These are phyloP conservation scores for Lentithecium fluviatile DNA, from an alignment of 495 filamentous ascomycete species.

Conservation along the genomic window DNA sequence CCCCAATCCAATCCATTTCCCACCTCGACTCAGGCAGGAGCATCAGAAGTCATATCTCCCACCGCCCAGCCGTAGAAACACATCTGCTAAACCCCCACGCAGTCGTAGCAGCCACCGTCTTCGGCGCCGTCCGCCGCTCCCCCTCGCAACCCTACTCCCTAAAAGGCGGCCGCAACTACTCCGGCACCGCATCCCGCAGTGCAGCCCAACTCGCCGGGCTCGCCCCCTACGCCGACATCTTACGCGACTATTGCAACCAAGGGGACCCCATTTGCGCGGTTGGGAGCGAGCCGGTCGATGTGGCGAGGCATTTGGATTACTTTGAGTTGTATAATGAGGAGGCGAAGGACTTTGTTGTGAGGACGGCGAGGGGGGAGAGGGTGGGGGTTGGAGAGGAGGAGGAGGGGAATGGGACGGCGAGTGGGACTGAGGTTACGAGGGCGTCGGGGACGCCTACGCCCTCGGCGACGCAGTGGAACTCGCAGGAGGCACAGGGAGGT, in stretches of 20 bases:
- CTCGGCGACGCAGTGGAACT: too few species aligned
- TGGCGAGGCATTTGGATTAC: constrained; percentile 25
- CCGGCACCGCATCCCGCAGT: constrained; percentile 20
- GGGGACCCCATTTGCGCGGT: constrained; percentile 29
- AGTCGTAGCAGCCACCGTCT: constrained; percentile 26
- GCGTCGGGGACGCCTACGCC: too few species aligned
- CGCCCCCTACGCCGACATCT: constrained; percentile 20
- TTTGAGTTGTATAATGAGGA: constrained; percentile 25
- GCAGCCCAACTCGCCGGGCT: neutral
- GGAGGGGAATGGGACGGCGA: too few species aligned
- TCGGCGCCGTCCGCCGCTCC: constrained; percentile 23
- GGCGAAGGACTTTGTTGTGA: constrained; percentile 23
- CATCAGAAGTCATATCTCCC: too few species aligned
- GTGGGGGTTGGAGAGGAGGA: neutral
- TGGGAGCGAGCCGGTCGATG: neutral
- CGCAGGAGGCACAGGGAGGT: too few species aligned
- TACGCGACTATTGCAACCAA: constrained; percentile 28
- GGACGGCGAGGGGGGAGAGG: neutral
- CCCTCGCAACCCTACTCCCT: constrained; percentile 24
- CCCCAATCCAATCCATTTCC: too few species aligned
- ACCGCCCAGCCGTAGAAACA: too few species aligned
- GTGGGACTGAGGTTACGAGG: too few species aligned
- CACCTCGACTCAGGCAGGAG: too few species aligned
- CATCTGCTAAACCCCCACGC: neutral
- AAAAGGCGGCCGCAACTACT: constrained; percentile 13